Conservation (phyloP, 257 asterid genomes). For the Thymus mandschuricus region DNA sequence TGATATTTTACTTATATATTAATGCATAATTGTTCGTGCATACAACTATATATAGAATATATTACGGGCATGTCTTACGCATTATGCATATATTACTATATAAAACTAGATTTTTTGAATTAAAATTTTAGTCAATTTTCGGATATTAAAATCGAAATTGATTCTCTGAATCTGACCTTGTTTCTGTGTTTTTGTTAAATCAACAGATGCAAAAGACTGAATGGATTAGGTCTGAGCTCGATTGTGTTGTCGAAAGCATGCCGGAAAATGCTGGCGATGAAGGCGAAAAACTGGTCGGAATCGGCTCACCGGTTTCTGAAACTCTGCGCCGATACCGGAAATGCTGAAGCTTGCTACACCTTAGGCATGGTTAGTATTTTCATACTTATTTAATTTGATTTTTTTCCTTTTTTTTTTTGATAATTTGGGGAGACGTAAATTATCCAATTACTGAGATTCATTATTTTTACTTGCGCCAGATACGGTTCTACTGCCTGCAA, state of each 20-base stretch:
- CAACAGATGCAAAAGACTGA: constrained; percentile 75
- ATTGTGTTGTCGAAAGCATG: constrained; percentile 70
- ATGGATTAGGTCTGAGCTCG: constrained; percentile 58
- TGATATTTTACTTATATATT: not conserved
- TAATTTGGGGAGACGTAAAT: not conserved
- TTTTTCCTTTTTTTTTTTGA: not conserved
- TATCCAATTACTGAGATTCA: constrained; percentile 23
- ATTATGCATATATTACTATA: not conserved
- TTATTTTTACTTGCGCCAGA: constrained; percentile 46
- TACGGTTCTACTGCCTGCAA: constrained; percentile 81
- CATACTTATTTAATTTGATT: not conserved
- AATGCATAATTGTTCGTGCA: not conserved
- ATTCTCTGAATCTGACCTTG: constrained; percentile 14
- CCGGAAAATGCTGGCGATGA: constrained; percentile 50
- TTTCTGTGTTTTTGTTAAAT: not conserved
- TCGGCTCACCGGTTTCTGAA: constrained; percentile 79
- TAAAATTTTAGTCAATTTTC: not conserved
- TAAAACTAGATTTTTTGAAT: not conserved
- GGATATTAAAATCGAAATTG: not conserved
- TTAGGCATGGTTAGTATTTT: constrained; percentile 79
- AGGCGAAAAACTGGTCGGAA: constrained; percentile 78
- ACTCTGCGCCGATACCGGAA: constrained; percentile 78
- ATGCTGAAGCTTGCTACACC: constrained; percentile 67
- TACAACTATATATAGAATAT: not conserved
- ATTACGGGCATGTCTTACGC: not conserved